Evolutionary conservation across 148 eudicot genomes (phyloP).

Genomic region (Camellia japonica): DNA sequence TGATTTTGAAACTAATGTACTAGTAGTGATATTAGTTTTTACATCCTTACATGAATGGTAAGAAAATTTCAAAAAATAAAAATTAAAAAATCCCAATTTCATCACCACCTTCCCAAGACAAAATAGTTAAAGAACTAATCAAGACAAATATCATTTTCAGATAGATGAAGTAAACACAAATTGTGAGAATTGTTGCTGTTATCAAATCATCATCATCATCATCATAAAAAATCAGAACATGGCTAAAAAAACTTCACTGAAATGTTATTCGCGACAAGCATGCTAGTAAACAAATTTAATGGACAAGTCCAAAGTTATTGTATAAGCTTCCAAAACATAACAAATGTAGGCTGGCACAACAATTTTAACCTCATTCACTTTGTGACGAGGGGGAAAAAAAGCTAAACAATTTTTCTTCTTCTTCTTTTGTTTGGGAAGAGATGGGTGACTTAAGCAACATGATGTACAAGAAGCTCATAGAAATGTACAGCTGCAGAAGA

Average conservation of each 20-base stretch:
- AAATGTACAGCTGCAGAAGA: slow-evolving; percentile 46
- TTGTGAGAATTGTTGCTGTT: not conserved
- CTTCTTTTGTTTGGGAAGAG: not conserved
- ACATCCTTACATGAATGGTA: too few relatives aligned
- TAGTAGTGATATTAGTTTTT: too few relatives aligned
- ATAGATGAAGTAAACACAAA: not conserved
- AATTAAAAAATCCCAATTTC: too few relatives aligned
- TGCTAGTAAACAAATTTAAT: not conserved
- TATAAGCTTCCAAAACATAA: not conserved
- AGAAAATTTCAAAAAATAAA: too few relatives aligned
- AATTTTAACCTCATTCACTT: slow-evolving; percentile 26
- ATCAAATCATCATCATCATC: not conserved
- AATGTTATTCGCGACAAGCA: not conserved
- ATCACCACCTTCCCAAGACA: too few relatives aligned
- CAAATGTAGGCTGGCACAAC: slow-evolving; percentile 19
- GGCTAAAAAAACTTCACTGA: not conserved
- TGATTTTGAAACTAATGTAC: too few relatives aligned
- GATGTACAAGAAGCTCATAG: slow-evolving; percentile 44
- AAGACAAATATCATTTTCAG: not conserved
- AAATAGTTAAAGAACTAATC: not conserved
- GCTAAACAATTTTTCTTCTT: not conserved
- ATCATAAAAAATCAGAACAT: too few relatives aligned
- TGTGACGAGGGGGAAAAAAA: slow-evolving; percentile 15
- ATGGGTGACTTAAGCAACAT: slow-evolving; percentile 14
- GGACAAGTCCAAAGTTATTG: not conserved